Evolutionary conservation across 1,139 yeast species (phyloP), one percentile per base, ranked within the genome.

Genomic region (Candida glucosophila): DNA sequence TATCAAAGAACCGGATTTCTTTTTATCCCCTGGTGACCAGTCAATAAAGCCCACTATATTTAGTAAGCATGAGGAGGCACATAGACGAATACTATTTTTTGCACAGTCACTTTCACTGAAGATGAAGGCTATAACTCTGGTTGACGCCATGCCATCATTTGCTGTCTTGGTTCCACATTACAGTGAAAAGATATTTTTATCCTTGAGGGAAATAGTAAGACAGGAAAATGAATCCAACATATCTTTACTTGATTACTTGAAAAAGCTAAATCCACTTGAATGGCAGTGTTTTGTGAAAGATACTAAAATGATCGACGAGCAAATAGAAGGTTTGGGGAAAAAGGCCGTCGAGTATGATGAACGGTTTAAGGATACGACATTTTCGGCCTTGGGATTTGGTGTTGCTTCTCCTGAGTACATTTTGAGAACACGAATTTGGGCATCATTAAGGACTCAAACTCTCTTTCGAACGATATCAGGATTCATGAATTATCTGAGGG

Each of bases 141-240:
- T 78, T 2, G 73, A 73, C 29, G 62, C 79, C n/a, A 74, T 82
- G 75, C 95, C 95, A 0, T 49, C 78, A 0, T 83, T 85, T 39
- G 79, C 95, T 0, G 95, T 85, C 0, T 52, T 85, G 24, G 60
- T 83, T n/a, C 95, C 95, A 0, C 95, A 85, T 46, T 85, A 77
- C 43, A 64, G 77, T 0, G 95, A 85, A 43, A 81, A 77, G 44
- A 78, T 85, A 14, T 47, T 81, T 5, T 46, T 82, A 7, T 59
- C 73, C 2, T 50, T 83, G 28, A 67, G 62, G 30, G 95, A 85
- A 40, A 68, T 81, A 2, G 76, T 82, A 23, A 72, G 29, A 14
- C 61, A 65, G 37, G 73, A 67, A 27, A 50, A 55, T 3, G 62
- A 65, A 25, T 70, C 85, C 1, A 76, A 74, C 37, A 60, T 82